Evolutionary conservation across 2,329 filamentous ascomycete genomes (phyloP), one percentile per base, ranked within the genome.

Genomic region (Ploettnerulaceae sp.): DNA sequence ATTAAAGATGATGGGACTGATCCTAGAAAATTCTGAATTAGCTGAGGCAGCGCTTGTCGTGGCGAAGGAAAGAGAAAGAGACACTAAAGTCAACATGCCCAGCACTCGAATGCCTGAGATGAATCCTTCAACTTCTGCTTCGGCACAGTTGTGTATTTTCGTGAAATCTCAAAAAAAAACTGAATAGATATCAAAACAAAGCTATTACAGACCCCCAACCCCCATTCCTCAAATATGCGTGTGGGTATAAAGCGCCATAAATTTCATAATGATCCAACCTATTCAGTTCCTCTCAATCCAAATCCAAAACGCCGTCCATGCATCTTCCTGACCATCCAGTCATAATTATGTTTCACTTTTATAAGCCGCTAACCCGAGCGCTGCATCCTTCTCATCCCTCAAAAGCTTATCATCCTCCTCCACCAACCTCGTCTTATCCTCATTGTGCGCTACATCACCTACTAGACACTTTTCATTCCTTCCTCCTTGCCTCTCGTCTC

Each of bases 401-500:
- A 65, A 49, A 48, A 60, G 55, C 47, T 65, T 65, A 41, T 68
- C 67, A 3, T 67, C 64, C 0, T 65, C 65, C 0, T n/a, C n/a
- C n/a, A 59, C 57, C 1, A 66, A 57, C 7, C 71, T 57, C 12
- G 62, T 66, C 55, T 72, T 73, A 11, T 68, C 66, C 47, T 72
- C 69, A 0, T 66, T 45, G 18, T 68, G 63, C 0, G 61, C 59
- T 0, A 64, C 55, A 33, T 71, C 70, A 0, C 63, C 63, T 0
- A 58, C 50, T 1, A 66, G 59, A 29, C 70, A 71, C 47, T 73
- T 73, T 35, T 73, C 69, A 3, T 66, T 65, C 8, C 59, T 48
- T 0, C 59, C 64, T 9, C n/a, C n/a, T n/a, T n/a, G 1, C 6
- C 1, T n/a, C 8, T 26, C 20, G 4, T 32, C 15, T 1, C 7